Base-by-base conservation (phyloP, 1,139 yeast species). In the Pichia sp. region DNA sequence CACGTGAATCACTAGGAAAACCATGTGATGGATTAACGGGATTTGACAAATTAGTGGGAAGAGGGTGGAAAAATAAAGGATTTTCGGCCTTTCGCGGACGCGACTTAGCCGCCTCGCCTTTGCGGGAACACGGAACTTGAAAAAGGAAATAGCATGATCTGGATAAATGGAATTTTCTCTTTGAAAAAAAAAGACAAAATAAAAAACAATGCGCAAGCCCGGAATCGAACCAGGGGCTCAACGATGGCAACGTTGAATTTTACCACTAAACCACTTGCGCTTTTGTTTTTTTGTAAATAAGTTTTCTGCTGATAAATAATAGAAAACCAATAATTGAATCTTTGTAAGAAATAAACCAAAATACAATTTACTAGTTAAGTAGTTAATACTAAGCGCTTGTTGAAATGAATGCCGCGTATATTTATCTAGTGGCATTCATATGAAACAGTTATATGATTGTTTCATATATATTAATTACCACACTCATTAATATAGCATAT, bases 161-260 rank as follows among this genome's bases (percentile, higher is more conserved):
- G 49, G 49, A 42, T 19, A 25, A 19, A 42, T 14, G 50, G 45
- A 5, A 19, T 5, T 11, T 13, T 13, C 30, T 4, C 7, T 22
- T 22, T 22, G 25, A 22, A 22, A 22, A 22, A 4, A 22, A 22
- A 22, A 22, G 25, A 31, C 2, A 31, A 11, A 42, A 18, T 9
- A 3, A 41, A 48, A 42, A 36, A 22, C 0, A 14, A 10, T 51
- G 53, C 53, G 53, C 52, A 49, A 48, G 51, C 51, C 52, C 52
- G 54, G 54, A 52, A 52, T 52, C 54, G 54, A 52, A 52, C 54
- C 54, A 47, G 54, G 54, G 54, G 54, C 54, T 52, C 54, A 52
- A 52, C 54, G 54, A 52, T 52, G 54, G 54, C 54, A 52, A 52
- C 54, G 54, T 52, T 52, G 54, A 52, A 52, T 52, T 52, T 52